Evolutionary conservation across 768 basidiomycete genomes (phyloP), one percentile per base, ranked within the genome.

Genomic region (Galerina marginata): DNA sequence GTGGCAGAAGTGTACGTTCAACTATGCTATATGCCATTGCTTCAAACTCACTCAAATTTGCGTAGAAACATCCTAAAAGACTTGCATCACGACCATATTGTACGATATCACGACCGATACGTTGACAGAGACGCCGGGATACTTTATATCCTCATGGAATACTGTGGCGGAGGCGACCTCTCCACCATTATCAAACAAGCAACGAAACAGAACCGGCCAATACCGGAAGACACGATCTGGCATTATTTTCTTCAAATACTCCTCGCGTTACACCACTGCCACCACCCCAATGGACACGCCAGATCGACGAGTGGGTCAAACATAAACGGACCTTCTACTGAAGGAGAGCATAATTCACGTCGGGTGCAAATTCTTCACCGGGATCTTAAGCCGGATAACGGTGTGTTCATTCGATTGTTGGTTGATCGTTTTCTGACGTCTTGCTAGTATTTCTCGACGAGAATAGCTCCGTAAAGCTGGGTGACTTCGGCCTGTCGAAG

Each of bases 101-200:
- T 99, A 62, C 92, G 92, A 67, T 96, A 96, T 74, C 89, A 93
- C 67, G 95, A 97, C 81, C 85, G 95, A 62, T 82, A 91, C 70
- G 93, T 98, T 59, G 97, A 99, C 79, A 83, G 91, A 62, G 92
- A 95, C 52, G 81, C 81, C 23, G 94, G 94, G 20, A 92, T 95
- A 57, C 86, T 99, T 45, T 99, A 98, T 74, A 98, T 99, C 62
- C 82, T 99, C 65, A 99, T 99, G 97, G 97, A 99, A 78, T 99
- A 94, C 73, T 99, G 97, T 70, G 95, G 94, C 4, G 96, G 95
- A 20, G 97, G 97, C 11, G 97, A 99, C 78, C 84, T 99, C 55
- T 93, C 93, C 1, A 79, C 84, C 38, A 76, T 97, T 69, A 97
- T 99, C 74, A 92, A 93, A 69, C 88, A 87, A 62, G 85, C 91